phyloP scores from a whole-genome alignment of 148 eudicot species.

The Gaultheria prostrata region DNA sequence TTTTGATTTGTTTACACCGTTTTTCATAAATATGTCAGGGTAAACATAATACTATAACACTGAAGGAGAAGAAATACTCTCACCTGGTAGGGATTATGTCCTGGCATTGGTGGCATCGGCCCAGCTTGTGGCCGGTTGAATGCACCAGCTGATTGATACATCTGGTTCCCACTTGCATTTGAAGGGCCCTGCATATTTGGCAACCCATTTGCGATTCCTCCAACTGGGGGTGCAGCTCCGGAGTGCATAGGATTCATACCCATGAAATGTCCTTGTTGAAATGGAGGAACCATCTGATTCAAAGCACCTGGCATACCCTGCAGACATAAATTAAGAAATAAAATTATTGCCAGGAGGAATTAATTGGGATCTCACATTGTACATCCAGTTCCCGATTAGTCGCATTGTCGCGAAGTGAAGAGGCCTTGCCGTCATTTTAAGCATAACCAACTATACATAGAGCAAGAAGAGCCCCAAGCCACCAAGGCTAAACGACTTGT shows the following conservation, averaged over 20 bases:
- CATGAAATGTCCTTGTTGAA: slow-evolving; percentile 86
- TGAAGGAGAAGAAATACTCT: slow-evolving; percentile 1
- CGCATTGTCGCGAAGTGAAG: background rate
- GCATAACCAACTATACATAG: background rate
- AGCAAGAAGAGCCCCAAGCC: background rate
- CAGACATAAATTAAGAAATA: background rate
- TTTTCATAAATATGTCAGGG: background rate
- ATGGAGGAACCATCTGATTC: slow-evolving; percentile 81
- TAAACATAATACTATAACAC: background rate
- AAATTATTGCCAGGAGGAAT: background rate
- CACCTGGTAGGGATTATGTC: slow-evolving; percentile 91
- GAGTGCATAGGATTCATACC: slow-evolving; percentile 71
- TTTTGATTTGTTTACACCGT: background rate
- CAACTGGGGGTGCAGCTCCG: slow-evolving; percentile 55
- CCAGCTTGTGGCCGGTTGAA: slow-evolving; percentile 87
- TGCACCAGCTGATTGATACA: slow-evolving; percentile 68
- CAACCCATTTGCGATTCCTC: slow-evolving; percentile 62
- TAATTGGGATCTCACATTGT: background rate
- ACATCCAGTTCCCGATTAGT: background rate
- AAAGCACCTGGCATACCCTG: slow-evolving; percentile 73
- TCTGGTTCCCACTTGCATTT: slow-evolving; percentile 58
- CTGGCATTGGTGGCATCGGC: slow-evolving; percentile 84
- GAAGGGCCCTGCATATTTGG: slow-evolving; percentile 70
- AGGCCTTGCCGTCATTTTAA: background rate
- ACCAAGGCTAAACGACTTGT: too few relatives aligned